phyloP scores from a whole-genome alignment of 2,329 filamentous ascomycete genomes.

The Orbilia javanica region DNA sequence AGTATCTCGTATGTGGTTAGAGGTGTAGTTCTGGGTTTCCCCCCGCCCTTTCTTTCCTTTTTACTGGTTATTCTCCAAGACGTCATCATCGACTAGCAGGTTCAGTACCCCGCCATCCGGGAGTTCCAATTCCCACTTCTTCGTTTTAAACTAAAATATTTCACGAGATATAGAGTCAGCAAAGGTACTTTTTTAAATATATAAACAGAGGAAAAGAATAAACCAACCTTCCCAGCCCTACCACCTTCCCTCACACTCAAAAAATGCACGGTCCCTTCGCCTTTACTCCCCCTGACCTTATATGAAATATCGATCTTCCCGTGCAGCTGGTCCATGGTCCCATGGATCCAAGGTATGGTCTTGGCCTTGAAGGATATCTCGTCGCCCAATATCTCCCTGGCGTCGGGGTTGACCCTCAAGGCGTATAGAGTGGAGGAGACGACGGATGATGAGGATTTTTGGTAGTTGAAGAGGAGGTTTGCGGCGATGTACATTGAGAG shows the following conservation, averaged over 20 bases:
- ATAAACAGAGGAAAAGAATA: slow-evolving; percentile 15
- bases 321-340: slow-evolving; percentile 92
- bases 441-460: slow-evolving; percentile 88
- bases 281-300: slow-evolving; percentile 82
- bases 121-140: slow-evolving; percentile 86
- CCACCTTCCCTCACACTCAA: slow-evolving; percentile 78
- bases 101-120: slow-evolving; percentile 77
- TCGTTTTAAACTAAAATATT: slow-evolving; percentile 82
- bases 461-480: slow-evolving; percentile 98
- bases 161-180: background rate
- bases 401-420: slow-evolving; percentile 81
- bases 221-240: slow-evolving; percentile 64
- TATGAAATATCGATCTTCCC: slow-evolving; percentile 90
- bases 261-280: slow-evolving; percentile 81
- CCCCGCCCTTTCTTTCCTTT: background rate
- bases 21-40: too few species aligned
- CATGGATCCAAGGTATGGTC: slow-evolving; percentile 82
- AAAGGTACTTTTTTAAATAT: background rate
- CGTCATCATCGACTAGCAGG: slow-evolving; percentile 72
- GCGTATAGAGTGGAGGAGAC: slow-evolving; percentile 93
- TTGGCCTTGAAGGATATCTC: slow-evolving; percentile 83
- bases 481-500: slow-evolving; percentile 75
- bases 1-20: too few species aligned
- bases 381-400: slow-evolving; percentile 84
- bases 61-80: background rate